Percentiles rank a stretch among this genome's conserved stretches.
Evolutionary conservation across 371 early-diverging fungal genomes (phyloP).

Genomic region (Syncephalis fuscata): DNA sequence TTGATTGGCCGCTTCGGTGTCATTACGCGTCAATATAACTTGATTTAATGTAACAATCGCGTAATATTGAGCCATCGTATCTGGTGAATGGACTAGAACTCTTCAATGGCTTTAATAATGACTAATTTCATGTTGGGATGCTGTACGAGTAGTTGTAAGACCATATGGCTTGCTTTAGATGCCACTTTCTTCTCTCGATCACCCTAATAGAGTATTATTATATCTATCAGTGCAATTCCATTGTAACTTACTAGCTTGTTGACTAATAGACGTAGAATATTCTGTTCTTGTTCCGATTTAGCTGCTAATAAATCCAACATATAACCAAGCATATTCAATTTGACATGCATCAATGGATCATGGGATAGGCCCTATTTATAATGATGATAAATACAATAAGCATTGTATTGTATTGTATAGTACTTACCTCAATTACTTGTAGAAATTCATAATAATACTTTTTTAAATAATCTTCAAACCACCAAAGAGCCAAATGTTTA

Average conservation of each 20-base stretch:
- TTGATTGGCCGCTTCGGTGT: constrained; percentile 56
- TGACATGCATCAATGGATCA: constrained; percentile 70
- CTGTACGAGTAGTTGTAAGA: constrained; percentile 50
- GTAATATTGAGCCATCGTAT: constrained; percentile 53
- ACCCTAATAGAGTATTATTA: constrained; percentile 26
- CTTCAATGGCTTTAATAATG: constrained; percentile 74
- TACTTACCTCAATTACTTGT: constrained; percentile 50
- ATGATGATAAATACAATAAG: not conserved
- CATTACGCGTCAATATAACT: constrained; percentile 56
- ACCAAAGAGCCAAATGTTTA: constrained; percentile 69
- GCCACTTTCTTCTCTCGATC: constrained; percentile 79
- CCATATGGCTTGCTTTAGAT: constrained; percentile 58
- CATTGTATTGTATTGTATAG: not conserved
- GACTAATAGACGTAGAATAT: constrained; percentile 72
- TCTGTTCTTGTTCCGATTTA: constrained; percentile 93
- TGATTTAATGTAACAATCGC: constrained; percentile 81
- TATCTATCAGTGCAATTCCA: not conserved
- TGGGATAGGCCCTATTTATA: constrained; percentile 43
- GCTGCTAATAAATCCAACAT: constrained; percentile 56
- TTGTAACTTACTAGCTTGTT: constrained; percentile 56
- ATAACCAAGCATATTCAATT: constrained; percentile 53
- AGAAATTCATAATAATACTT: constrained; percentile 76
- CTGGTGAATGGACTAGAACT: constrained; percentile 52
- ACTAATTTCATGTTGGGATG: constrained; percentile 81
- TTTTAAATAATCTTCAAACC: constrained; percentile 87